A percentile compares a stretch with the other conserved stretches of the same genome.
These are phyloP conservation scores for Silene latifolia DNA, from an alignment of 148 eudicot genomes.

Conservation along the genomic window DNA sequence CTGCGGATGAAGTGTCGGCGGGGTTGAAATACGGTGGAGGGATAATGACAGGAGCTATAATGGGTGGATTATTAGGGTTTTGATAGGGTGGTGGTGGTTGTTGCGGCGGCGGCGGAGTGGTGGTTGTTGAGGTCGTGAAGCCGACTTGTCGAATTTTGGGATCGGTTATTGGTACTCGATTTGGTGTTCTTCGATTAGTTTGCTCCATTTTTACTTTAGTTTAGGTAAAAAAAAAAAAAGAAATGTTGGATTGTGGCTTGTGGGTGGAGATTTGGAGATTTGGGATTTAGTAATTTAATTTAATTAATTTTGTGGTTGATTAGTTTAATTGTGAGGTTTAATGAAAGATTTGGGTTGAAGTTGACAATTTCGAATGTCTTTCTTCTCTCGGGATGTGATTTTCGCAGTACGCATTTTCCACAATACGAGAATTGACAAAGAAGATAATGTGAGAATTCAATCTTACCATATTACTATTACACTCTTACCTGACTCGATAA, in stretches of 20 bases:
- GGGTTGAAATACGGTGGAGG: conserved; percentile 31
- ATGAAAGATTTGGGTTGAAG: neutral
- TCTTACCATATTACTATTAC: no score
- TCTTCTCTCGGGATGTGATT: no score
- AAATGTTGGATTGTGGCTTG: neutral
- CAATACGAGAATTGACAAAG: no score
- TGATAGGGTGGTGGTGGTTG: conserved; percentile 24
- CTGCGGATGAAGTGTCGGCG: conserved; percentile 26
- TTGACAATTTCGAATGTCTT: no score
- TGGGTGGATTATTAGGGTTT: conserved; percentile 8
- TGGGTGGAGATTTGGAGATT: neutral
- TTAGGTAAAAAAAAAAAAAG: neutral
- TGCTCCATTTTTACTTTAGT: conserved; percentile 24
- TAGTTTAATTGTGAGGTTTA: neutral
- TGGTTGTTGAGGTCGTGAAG: conserved; percentile 17
- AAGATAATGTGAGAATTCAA: no score
- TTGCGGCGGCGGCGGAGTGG: conserved; percentile 14
- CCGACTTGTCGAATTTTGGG: conserved; percentile 45
- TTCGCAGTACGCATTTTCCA: no score
- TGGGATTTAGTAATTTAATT: no score
- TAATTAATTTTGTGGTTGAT: neutral
- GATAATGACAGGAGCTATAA: conserved; percentile 48
- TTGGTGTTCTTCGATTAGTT: conserved; percentile 12
- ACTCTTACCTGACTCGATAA: no score
- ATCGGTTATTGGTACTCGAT: conserved; percentile 18